A percentile compares a stretch with the other conserved stretches of the same genome.
phyloP scores from a whole-genome alignment of 129 eudicot genomes.

The Saussurea involucrata region DNA sequence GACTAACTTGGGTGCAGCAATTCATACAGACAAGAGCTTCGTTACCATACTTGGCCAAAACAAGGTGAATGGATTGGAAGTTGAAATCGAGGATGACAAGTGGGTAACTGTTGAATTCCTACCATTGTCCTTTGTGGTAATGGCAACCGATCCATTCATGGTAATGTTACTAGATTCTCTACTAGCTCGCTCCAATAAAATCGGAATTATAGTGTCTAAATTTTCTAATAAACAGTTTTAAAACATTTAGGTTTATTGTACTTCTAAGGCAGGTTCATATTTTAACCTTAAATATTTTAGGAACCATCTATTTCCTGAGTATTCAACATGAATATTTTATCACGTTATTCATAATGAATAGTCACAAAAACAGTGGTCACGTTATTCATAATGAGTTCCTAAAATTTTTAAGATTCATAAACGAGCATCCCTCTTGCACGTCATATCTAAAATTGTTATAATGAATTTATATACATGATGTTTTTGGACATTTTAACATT shows the following conservation, averaged over 20 bases:
- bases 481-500: background rate
- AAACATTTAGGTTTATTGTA: background rate
- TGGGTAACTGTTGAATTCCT: slow-evolving; percentile 6
- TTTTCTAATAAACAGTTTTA: background rate
- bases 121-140: slow-evolving; percentile 20
- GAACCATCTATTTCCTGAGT: background rate
- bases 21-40: slow-evolving; percentile 17
- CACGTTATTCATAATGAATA: background rate
- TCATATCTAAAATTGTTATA: background rate
- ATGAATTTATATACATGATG: background rate
- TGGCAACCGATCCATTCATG: slow-evolving; percentile 8
- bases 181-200: background rate
- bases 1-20: background rate
- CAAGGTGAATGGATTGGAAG: slow-evolving; percentile 3
- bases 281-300: background rate
- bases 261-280: background rate
- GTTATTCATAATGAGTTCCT: background rate
- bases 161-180: background rate
- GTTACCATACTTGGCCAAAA: slow-evolving; percentile 12
- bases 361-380: background rate
- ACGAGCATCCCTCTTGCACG: background rate
- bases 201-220: background rate
- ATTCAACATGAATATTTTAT: background rate
- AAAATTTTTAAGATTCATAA: background rate
- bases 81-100: background rate